Base-by-base conservation (phyloP, 106 monocot genomes). In the Apostasia shenzhenica region DNA sequence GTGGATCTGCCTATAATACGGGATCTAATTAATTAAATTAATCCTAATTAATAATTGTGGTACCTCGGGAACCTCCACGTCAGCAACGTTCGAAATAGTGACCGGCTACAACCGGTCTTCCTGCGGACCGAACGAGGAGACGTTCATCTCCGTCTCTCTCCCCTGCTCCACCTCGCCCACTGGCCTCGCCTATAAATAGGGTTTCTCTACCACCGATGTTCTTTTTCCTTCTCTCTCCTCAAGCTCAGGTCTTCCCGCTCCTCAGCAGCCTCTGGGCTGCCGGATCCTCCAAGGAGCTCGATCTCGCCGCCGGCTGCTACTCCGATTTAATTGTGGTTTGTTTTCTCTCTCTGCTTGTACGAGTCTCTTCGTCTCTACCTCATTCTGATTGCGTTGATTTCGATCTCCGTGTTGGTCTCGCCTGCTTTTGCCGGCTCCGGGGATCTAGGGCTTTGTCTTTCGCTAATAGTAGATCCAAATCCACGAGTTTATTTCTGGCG, bases 181-280 rank as follows among this genome's bases (percentile, higher is more conserved):
- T 65, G 26, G 48, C 48, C 12, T 65, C 65, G 48, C 14, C 65
- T 65, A 65, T 65, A 65, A 65, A 65, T 65, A 65, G 3, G 2
- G 48, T n/a, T 37, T 10, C 48, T 37, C 65, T 48, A 26, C 0
- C 7, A 8, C 46, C 1, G 1, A 0, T 8, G 7, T 14, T 6
- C 5, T 37, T 48, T 65, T 65, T 65, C 48, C 37, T 37, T 6
- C n/a, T 6, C 11, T 12, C 38, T 65, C 9, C 37, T 49, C 65
- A 2, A 6, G 2, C 37, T 1, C 3, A 26, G 26, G 26, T 26
- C 13, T 56, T n/a, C 4, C 2, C 1, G 10, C 5, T 6, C 2
- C 1, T 65, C 0, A 6, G 48, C 1, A 37, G 48, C 13, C 26
- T 11, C 4, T 47, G 2, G 2, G 26, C 8, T 2, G 6, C 47